phyloP scores from a whole-genome alignment of 192 early-diverging fungal species.

The Coemansia sp. region DNA sequence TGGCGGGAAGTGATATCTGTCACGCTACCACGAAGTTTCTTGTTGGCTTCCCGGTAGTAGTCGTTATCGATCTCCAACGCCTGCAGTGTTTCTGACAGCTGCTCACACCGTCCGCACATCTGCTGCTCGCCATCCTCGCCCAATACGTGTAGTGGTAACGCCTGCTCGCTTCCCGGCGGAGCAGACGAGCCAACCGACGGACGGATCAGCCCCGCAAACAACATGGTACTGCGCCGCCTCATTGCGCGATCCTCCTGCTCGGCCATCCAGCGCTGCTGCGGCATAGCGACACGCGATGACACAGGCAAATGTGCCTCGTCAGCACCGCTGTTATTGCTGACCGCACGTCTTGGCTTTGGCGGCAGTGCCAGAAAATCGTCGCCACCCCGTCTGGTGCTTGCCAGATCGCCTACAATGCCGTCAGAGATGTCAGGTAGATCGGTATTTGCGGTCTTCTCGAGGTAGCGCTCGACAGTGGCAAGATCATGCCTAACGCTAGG shows the following conservation, averaged over 20 bases:
- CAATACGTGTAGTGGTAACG: neutral
- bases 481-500: neutral
- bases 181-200: conserved; percentile 15
- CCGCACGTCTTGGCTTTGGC: neutral
- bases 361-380: neutral
- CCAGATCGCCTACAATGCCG: neutral
- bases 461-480: conserved; percentile 2
- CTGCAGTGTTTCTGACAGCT: conserved; percentile 40
- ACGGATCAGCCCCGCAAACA: conserved; percentile 40
- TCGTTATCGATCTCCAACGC: conserved; percentile 50
- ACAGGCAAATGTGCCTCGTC: conserved; percentile 7
- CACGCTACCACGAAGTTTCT: conserved; percentile 39
- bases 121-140: neutral
- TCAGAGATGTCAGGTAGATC: neutral
- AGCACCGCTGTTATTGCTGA: neutral
- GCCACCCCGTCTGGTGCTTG: neutral
- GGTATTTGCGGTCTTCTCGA: neutral
- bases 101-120: conserved; percentile 35
- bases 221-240: conserved; percentile 44
- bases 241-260: conserved; percentile 24
- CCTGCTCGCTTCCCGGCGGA: neutral
- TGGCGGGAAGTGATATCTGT: conserved; percentile 45
- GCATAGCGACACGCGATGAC: neutral
- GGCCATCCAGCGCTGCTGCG: conserved; percentile 1
- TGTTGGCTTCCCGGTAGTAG: conserved; percentile 57